Percentiles rank a stretch among this genome's conserved stretches.
Conservation (phyloP, 2,329 filamentous ascomycete species). For the Colletotrichum eremochloae region DNA sequence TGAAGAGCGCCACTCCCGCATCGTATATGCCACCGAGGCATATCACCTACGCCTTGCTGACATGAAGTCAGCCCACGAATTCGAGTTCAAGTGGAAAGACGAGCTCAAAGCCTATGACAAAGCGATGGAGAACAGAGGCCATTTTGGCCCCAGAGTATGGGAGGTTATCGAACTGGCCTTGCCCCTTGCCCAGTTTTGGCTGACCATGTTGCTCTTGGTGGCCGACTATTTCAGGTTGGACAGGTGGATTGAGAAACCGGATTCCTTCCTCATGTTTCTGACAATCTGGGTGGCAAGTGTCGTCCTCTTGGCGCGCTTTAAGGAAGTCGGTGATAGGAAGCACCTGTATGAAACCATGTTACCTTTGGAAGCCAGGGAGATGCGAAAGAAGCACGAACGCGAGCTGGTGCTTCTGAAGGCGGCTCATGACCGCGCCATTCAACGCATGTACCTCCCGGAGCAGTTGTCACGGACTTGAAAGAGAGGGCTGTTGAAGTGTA, state of each 20-base stretch:
- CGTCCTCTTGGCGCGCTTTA: neutral
- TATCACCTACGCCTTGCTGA: slow-evolving; percentile 27
- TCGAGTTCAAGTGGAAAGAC: slow-evolving; percentile 34
- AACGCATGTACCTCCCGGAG: slow-evolving; percentile 26
- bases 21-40: slow-evolving; percentile 34
- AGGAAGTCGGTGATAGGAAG: slow-evolving; percentile 11
- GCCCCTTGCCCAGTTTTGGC: slow-evolving; percentile 1
- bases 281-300: slow-evolving; percentile 1
- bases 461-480: neutral
- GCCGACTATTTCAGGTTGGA: neutral
- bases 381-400: slow-evolving; percentile 33
- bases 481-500: slow-evolving; percentile 1
- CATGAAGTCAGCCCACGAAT: slow-evolving; percentile 31
- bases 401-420: slow-evolving; percentile 34
- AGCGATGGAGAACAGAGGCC: slow-evolving; percentile 16
- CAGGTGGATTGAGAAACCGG: neutral
- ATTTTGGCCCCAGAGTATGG: slow-evolving; percentile 20
- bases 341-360: slow-evolving; percentile 31
- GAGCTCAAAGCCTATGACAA: slow-evolving; percentile 28
- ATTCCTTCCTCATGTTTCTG: slow-evolving; percentile 8
- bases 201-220: neutral
- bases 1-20: slow-evolving; percentile 32
- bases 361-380: slow-evolving; percentile 30
- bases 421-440: slow-evolving; percentile 34
- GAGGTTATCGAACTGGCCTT: slow-evolving; percentile 20